phyloP scores from a whole-genome alignment of 345 rosid species.

The Euclidium syriacum region DNA sequence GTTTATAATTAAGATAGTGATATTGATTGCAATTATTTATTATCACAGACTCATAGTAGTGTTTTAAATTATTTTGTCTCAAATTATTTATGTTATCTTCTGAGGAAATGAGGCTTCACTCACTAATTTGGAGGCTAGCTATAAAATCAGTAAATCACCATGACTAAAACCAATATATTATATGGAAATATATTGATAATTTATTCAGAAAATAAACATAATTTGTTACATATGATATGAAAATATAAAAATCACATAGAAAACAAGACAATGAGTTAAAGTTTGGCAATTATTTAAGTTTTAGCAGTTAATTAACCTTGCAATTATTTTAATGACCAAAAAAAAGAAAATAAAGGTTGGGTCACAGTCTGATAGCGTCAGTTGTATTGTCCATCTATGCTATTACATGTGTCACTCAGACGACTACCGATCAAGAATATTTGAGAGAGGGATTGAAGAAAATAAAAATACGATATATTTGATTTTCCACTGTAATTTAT shows the following conservation, averaged over 20 bases:
- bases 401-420: not conserved
- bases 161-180: too few species aligned
- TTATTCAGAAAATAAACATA: too few species aligned
- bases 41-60: too few species aligned
- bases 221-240: too few species aligned
- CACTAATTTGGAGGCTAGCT: conserved; percentile 19
- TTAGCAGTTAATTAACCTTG: not conserved
- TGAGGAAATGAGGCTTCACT: not conserved
- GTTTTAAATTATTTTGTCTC: too few species aligned
- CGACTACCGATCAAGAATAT: not conserved
- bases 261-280: too few species aligned
- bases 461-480: not conserved
- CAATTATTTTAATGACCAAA: not conserved
- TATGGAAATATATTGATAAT: too few species aligned
- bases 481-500: not conserved
- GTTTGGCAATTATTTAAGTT: too few species aligned
- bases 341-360: not conserved
- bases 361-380: not conserved
- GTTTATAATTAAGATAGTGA: too few species aligned
- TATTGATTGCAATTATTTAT: too few species aligned
- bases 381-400: not conserved
- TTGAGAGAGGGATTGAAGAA: not conserved
- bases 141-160: too few species aligned
- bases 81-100: not conserved
- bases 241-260: not conserved